Conservation (phyloP, 2,329 filamentous ascomycete species). For the Cercospora sp. region DNA sequence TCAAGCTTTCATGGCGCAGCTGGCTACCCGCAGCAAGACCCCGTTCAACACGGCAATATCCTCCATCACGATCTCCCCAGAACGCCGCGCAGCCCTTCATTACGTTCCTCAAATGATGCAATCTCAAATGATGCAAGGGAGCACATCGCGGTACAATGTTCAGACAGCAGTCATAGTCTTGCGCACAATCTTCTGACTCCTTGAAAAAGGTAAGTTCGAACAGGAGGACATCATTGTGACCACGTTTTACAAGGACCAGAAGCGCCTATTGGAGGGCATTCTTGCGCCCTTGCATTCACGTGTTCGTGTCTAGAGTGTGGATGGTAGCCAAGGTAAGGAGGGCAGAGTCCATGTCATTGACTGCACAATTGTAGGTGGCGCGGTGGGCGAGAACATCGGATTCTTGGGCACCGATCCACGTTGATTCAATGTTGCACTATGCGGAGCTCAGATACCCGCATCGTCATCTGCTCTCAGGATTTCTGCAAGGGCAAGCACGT, state of each 20-base stretch:
- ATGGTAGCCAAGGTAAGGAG: neutral
- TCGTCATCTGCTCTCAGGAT: neutral
- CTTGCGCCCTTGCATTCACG: neutral
- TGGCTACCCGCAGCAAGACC: neutral
- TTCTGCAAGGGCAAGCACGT: neutral
- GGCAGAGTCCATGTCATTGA: neutral
- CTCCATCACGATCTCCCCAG: neutral
- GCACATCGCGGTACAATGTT: neutral
- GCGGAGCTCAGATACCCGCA: no score
- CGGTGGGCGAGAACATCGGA: neutral
- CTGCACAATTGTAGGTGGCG: neutral
- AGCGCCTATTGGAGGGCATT: neutral
- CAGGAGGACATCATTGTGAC: neutral
- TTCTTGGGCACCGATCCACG: neutral
- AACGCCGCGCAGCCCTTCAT: neutral
- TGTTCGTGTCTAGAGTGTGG: neutral
- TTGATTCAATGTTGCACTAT: neutral
- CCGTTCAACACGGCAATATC: neutral
- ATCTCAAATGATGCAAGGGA: neutral
- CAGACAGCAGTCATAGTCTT: neutral
- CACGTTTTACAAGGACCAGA: neutral
- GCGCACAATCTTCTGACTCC: neutral
- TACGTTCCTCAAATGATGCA: neutral
- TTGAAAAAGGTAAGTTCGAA: neutral
- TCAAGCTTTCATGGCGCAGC: neutral